Conservation (phyloP, 208 protist genomes). For the Leishmania braziliensis region DNA sequence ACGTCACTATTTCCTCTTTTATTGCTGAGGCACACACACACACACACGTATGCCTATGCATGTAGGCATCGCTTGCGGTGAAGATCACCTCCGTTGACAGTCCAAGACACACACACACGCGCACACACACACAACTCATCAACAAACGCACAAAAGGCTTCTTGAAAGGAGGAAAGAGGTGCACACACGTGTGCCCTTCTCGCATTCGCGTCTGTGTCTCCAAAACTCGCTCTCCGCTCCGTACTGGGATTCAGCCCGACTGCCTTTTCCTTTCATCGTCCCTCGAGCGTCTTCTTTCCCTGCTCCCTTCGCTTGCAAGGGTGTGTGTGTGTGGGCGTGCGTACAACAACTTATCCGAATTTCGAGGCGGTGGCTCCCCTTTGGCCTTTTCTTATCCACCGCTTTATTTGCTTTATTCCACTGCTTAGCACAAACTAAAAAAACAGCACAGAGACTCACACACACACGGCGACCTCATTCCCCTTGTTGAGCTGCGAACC, state of each 20-base stretch:
- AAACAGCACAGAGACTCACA: not conserved
- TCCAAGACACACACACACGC: not conserved
- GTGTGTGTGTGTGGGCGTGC: constrained; percentile 4
- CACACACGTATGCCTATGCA: not conserved
- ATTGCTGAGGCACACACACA: not conserved
- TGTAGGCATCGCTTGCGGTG: not conserved
- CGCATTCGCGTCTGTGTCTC: not conserved
- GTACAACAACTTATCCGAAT: not conserved
- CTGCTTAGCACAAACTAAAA: not conserved
- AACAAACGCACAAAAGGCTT: not conserved
- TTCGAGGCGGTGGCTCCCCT: too few species aligned
- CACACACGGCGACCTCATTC: not conserved
- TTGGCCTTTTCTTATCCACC: not conserved
- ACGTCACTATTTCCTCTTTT: not conserved
- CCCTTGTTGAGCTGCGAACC: too few species aligned
- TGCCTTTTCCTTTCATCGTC: not conserved
- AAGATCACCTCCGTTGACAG: not conserved
- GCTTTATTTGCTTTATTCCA: not conserved
- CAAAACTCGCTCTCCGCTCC: not conserved
- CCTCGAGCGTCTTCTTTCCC: not conserved
- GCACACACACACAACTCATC: not conserved
- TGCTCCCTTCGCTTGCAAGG: not conserved
- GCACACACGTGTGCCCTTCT: not conserved
- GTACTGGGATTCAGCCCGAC: not conserved
- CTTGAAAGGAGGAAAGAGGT: not conserved